Evolutionary conservation across 140 eudicot species (phyloP).

Genomic region (Anethum foeniculum): DNA sequence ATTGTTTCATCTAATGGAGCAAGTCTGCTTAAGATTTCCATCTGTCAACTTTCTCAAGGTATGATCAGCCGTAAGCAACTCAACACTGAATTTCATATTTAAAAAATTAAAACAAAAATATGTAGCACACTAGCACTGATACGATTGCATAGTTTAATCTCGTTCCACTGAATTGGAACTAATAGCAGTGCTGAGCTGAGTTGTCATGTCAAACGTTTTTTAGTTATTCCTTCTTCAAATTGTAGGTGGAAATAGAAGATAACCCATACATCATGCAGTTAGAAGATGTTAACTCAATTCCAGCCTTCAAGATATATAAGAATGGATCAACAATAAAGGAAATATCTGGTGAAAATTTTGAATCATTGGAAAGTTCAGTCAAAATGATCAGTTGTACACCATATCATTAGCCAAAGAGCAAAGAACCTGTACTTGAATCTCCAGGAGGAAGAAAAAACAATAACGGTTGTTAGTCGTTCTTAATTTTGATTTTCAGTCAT

Average conservation of each 20-base stretch:
- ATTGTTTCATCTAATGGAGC: slow-evolving; percentile 22
- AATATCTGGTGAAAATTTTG: slow-evolving; percentile 17
- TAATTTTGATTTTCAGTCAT: not conserved
- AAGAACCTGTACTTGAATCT: not conserved
- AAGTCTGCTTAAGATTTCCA: slow-evolving; percentile 21
- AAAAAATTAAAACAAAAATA: not conserved
- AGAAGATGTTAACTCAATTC: slow-evolving; percentile 22
- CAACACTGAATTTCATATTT: not conserved
- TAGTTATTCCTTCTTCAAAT: not conserved
- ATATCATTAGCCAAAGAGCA: not conserved
- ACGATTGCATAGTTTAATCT: not conserved
- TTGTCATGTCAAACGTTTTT: not conserved
- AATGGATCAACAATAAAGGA: slow-evolving; percentile 31
- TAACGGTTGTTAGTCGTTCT: not conserved
- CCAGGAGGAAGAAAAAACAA: not conserved
- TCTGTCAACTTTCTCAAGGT: slow-evolving; percentile 35
- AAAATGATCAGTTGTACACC: slow-evolving; percentile 8
- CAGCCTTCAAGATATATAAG: slow-evolving; percentile 29
- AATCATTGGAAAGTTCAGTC: slow-evolving; percentile 16
- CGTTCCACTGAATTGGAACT: not conserved
- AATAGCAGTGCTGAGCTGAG: not conserved
- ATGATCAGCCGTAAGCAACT: not conserved
- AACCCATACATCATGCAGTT: slow-evolving; percentile 19
- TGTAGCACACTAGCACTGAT: not conserved
- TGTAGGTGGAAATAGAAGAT: slow-evolving; percentile 34